A percentile compares a stretch with the other conserved stretches of the same genome.
Evolutionary conservation across 2,329 filamentous ascomycete species (phyloP).

Genomic region (Aspergillus brunneoviolaceus): DNA sequence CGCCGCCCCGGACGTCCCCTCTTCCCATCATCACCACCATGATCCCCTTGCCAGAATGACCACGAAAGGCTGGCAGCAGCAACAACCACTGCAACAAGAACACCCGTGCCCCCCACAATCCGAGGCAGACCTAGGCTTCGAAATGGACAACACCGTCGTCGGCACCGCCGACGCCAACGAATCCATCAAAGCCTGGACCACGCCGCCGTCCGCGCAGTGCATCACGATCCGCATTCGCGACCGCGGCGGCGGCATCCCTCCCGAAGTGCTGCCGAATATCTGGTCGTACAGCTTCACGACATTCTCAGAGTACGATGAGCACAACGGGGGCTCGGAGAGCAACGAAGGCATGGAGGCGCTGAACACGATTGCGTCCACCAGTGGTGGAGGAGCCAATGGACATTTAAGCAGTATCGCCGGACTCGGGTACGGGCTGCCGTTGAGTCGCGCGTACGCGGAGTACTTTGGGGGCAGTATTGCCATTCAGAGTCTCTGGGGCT

Average conservation of each 20-base stretch:
- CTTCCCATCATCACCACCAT: neutral
- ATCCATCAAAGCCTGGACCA: constrained; percentile 30
- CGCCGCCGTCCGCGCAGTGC: constrained; percentile 61
- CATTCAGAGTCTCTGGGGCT: constrained; percentile 93
- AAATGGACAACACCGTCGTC: constrained; percentile 26
- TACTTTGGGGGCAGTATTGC: constrained; percentile 96
- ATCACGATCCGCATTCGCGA: constrained; percentile 96
- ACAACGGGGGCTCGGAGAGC: constrained; percentile 48
- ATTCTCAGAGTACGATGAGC: constrained; percentile 66
- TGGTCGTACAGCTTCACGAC: constrained; percentile 99
- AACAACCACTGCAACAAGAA: constrained; percentile 26
- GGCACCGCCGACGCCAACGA: constrained; percentile 34
- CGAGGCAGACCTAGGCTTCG: constrained; percentile 33
- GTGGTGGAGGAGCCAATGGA: constrained; percentile 32
- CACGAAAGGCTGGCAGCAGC: neutral
- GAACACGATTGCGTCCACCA: constrained; percentile 66
- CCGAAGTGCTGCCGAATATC: constrained; percentile 78
- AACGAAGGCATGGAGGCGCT: constrained; percentile 63
- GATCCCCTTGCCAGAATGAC: constrained; percentile 18
- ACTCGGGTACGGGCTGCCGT: constrained; percentile 84
- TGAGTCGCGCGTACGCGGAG: constrained; percentile 92
- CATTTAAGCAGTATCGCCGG: constrained; percentile 85
- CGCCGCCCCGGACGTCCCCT: constrained; percentile 56
- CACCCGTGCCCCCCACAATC: constrained; percentile 12
- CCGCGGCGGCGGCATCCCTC: constrained; percentile 87